Evolutionary conservation across 331 rosid species (phyloP).

Genomic region (Quercus lobata): DNA sequence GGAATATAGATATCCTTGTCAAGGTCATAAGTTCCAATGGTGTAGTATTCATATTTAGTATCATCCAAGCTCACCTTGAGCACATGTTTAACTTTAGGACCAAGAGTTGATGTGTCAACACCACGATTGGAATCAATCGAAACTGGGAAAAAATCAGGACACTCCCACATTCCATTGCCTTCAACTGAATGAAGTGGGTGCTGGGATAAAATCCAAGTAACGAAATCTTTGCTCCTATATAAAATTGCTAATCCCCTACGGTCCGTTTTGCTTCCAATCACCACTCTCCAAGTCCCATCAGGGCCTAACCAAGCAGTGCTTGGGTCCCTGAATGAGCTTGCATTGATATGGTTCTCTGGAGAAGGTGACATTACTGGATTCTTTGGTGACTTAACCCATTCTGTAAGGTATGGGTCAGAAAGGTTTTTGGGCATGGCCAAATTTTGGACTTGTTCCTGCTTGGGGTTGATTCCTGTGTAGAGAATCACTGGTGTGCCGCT

Average conservation of each 20-base stretch:
- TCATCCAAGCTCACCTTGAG: constrained; percentile 49
- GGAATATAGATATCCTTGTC: constrained; percentile 46
- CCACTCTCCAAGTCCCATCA: constrained; percentile 66
- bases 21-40: constrained; percentile 47
- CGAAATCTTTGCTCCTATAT: constrained; percentile 53
- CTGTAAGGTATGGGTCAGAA: background rate
- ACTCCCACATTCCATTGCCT: constrained; percentile 64
- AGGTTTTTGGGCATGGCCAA: background rate
- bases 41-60: constrained; percentile 53
- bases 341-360: background rate
- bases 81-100: constrained; percentile 50
- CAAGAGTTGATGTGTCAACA: constrained; percentile 42
- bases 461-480: background rate
- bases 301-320: background rate
- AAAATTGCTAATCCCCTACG: constrained; percentile 52
- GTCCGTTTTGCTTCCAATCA: constrained; percentile 56
- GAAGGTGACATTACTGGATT: background rate
- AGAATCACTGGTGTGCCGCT: background rate
- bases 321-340: background rate
- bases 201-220: constrained; percentile 40
- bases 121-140: constrained; percentile 30
- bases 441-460: background rate
- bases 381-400: background rate
- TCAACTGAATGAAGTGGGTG: constrained; percentile 46
- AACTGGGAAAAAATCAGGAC: constrained; percentile 85